Evolutionary conservation across 2,329 filamentous ascomycete genomes (phyloP).

Genomic region (Graphilbum fragrans): DNA sequence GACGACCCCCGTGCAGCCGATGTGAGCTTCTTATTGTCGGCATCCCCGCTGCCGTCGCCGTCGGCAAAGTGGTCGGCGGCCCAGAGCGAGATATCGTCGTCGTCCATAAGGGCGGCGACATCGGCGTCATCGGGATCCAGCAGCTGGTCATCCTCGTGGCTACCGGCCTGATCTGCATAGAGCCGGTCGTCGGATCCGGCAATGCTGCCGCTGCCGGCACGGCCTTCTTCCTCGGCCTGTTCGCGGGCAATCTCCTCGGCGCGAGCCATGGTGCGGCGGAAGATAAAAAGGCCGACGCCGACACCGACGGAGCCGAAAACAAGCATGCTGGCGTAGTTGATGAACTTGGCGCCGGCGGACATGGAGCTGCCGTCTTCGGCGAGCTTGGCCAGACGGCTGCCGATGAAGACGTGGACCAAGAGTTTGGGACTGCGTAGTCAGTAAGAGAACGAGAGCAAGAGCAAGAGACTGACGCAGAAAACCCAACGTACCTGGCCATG

Average conservation of each 20-base stretch:
- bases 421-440: constrained; percentile 57
- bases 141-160: constrained; percentile 12
- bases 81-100: constrained; percentile 49
- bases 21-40: constrained; percentile 6
- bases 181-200: constrained; percentile 30
- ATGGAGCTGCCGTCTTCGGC: constrained; percentile 78
- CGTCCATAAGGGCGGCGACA: constrained; percentile 42
- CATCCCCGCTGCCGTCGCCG: constrained; percentile 8
- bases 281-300: constrained; percentile 74
- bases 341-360: constrained; percentile 61
- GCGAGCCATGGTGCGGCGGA: constrained; percentile 54
- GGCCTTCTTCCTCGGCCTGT: constrained; percentile 18
- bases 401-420: constrained; percentile 86
- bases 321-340: constrained; percentile 76
- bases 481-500: constrained; percentile 42
- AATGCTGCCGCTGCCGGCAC: constrained; percentile 18
- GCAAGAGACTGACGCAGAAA: neutral
- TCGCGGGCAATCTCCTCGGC: constrained; percentile 44
- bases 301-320: constrained; percentile 60
- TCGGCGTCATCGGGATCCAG: constrained; percentile 28
- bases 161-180: constrained; percentile 14
- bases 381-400: constrained; percentile 66
- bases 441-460: neutral
- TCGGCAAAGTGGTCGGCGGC: constrained; percentile 26
- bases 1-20: no score